phyloP scores from a whole-genome alignment of 192 early-diverging fungal genomes.

The Allomyces arbusculus region DNA sequence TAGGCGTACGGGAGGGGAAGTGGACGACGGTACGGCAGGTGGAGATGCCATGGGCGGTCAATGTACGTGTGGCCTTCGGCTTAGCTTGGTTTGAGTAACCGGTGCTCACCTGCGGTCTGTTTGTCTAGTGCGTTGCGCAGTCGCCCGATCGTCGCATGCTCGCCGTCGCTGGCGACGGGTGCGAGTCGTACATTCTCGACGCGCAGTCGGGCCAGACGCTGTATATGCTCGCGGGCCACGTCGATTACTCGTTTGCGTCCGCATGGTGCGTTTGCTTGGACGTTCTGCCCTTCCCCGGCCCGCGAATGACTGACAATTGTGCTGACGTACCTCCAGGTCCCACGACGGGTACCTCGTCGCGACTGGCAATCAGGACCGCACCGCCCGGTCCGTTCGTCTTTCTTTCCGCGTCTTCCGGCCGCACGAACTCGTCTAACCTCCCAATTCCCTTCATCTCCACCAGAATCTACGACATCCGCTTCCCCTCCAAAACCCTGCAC shows the following conservation, averaged over 20 bases:
- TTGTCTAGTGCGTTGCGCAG: constrained; percentile 11
- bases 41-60: constrained; percentile 16
- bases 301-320: no score
- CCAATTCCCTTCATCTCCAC: background rate
- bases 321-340: background rate
- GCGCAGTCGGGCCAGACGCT: constrained; percentile 3
- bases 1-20: no score
- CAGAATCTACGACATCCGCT: constrained; percentile 18
- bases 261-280: constrained; percentile 6
- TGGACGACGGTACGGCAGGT: background rate
- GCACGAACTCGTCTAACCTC: no score
- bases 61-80: background rate
- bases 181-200: constrained; percentile 12
- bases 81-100: background rate
- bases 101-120: no score
- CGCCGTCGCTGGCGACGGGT: constrained; percentile 18
- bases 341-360: constrained; percentile 19
- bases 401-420: no score
- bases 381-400: constrained; percentile 4
- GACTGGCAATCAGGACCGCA: constrained; percentile 22
- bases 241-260: constrained; percentile 18
- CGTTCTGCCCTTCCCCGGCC: no score
- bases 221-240: constrained; percentile 14
- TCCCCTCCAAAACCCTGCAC: constrained; percentile 9
- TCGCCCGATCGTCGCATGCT: constrained; percentile 7